Evolutionary conservation across 2,329 filamentous ascomycete species (phyloP).

Genomic region (Cladosporium phlei): DNA sequence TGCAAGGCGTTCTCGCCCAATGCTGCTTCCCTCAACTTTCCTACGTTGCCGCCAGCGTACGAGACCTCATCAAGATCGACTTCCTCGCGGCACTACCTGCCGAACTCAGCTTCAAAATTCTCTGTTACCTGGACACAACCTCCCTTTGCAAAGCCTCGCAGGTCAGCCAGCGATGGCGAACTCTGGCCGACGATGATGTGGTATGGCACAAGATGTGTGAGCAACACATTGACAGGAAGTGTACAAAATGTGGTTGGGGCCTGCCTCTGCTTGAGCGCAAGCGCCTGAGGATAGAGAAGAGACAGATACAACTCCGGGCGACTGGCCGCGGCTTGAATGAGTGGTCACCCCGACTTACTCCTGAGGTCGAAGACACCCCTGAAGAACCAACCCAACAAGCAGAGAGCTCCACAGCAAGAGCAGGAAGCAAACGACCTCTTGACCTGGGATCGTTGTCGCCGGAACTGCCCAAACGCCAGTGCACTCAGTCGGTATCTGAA

Average conservation of each 20-base stretch:
- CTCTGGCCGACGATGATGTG: constrained; percentile 90
- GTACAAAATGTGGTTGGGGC: constrained; percentile 93
- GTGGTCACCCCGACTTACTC: constrained; percentile 49
- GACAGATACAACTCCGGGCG: constrained; percentile 70
- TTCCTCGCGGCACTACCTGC: constrained; percentile 83
- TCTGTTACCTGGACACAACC: constrained; percentile 87
- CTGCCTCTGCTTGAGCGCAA: constrained; percentile 85
- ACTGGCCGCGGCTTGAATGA: constrained; percentile 54
- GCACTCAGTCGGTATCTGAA: constrained; percentile 19
- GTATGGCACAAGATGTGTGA: constrained; percentile 99
- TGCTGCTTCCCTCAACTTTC: constrained; percentile 98
- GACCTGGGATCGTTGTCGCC: constrained; percentile 21
- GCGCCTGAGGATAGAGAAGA: constrained; percentile 77
- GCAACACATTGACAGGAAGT: constrained; percentile 91
- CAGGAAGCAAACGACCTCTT: constrained; percentile 9
- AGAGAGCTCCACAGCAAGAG: background rate
- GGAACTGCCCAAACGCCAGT: constrained; percentile 26
- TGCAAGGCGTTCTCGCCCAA: constrained; percentile 91
- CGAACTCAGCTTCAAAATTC: constrained; percentile 88
- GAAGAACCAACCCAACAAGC: background rate
- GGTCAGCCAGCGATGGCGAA: constrained; percentile 83
- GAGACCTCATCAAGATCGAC: constrained; percentile 95
- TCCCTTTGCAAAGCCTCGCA: constrained; percentile 94
- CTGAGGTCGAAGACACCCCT: constrained; percentile 18
- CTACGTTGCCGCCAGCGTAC: constrained; percentile 81